Base-by-base conservation (phyloP, 768 basidiomycete genomes). In the Guyanaporus albipodus region DNA sequence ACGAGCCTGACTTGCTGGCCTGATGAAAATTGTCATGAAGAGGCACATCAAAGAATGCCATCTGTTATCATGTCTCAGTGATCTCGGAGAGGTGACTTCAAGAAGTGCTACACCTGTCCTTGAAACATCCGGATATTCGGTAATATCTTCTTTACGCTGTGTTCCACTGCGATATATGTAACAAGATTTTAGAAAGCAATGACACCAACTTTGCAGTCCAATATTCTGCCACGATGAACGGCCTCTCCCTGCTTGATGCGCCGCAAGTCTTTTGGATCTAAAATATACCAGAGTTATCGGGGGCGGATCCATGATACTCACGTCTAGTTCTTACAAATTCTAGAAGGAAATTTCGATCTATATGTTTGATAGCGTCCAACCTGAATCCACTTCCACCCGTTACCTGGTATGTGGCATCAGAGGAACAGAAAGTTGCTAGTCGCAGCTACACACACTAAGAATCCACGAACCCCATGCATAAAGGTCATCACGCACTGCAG, bases 311-410 rank as follows among this genome's bases (percentile, higher is more conserved):
- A 24, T 5, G 7, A n/a, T 15, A 23, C 35, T 15, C 27, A 40
- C 10, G 12, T 43, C 26, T 3, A 8, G 17, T 15, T 63, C 77
- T 62, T 53, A 89, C 90, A 68, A 87, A 91, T 28, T 76, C 71
- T 3, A 78, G 58, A n/a, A 87, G 66, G 56, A 90, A 91, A 19
- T 70, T 67, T 46, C 75, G 70, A 63, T 92, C 88, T 40, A 88
- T 83, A 54, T 96, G 93, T 63, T 95, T 96, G 54, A 93, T 87
- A 15, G 92, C 93, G 60, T 95, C 93, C 23, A 95, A 73, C 39
- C 91, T 77, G 63, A 93, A 91, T 11, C 92, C 93, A 26, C 67
- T 66, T 10, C 78, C 83, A 8, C 77, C 78, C 3, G 83, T 87
- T 2, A 78, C 82, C 87, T 90, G 42, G 24, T 43, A 17, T 44